phyloP scores from a whole-genome alignment of 1,139 yeast genomes.

The Kodamaea sp. region DNA sequence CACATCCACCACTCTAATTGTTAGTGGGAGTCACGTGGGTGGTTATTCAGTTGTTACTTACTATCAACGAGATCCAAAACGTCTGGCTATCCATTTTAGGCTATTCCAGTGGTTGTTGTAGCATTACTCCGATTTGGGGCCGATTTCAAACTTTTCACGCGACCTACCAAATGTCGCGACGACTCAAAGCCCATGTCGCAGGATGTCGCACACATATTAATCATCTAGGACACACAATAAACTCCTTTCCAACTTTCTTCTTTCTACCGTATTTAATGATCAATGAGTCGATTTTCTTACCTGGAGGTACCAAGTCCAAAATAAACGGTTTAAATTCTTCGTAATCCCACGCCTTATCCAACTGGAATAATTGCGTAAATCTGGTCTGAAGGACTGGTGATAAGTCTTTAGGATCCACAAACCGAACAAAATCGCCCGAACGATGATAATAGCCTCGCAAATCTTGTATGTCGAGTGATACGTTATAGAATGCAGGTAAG shows the following conservation, averaged over 20 bases:
- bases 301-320: constrained; percentile 52
- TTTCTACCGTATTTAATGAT: constrained; percentile 77
- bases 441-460: constrained; percentile 57
- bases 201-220: too few relatives aligned
- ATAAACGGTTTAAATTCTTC: constrained; percentile 75
- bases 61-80: constrained; percentile 29
- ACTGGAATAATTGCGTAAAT: constrained; percentile 59
- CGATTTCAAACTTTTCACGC: constrained; percentile 1
- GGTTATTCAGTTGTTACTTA: constrained; percentile 18
- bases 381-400: constrained; percentile 55
- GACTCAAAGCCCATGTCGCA: too few relatives aligned
- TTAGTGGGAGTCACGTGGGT: constrained; percentile 12
- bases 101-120: background rate
- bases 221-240: constrained; percentile 16
- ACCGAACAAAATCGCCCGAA: constrained; percentile 51
- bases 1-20: constrained; percentile 82
- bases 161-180: too few relatives aligned
- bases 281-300: constrained; percentile 65
- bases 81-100: constrained; percentile 25
- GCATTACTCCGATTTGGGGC: too few relatives aligned
- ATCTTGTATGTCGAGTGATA: constrained; percentile 52
- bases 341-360: constrained; percentile 68
- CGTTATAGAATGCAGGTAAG: constrained; percentile 64
- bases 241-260: constrained; percentile 54
- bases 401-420: constrained; percentile 49